Conservation (phyloP, 1,139 yeast genomes). For the Magnusiomyces paraingens region DNA sequence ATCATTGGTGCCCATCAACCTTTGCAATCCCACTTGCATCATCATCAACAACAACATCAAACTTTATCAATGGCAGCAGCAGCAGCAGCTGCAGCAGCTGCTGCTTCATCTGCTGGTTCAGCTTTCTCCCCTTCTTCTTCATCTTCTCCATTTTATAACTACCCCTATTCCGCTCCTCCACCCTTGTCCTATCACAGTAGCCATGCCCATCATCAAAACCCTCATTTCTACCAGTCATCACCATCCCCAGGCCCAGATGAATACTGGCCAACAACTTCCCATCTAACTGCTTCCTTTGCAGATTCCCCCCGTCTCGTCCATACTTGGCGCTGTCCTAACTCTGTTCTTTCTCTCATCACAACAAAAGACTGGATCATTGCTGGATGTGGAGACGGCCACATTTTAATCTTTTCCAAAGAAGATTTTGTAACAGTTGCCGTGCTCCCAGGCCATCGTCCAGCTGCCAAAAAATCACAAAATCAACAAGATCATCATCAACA, state of each 20-base stretch:
- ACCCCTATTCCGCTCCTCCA: constrained; percentile 1
- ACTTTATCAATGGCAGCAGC: no score
- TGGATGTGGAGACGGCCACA: constrained; percentile 90
- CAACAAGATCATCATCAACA: background rate
- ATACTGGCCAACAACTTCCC: constrained; percentile 2
- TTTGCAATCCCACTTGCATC: no score
- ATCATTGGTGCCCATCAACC: no score
- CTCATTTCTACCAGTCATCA: constrained; percentile 6
- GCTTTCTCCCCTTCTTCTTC: background rate
- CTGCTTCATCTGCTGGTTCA: background rate
- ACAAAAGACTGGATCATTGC: constrained; percentile 63
- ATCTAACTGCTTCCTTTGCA: background rate
- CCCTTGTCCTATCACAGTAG: background rate
- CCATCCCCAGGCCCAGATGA: constrained; percentile 6
- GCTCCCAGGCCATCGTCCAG: constrained; percentile 44
- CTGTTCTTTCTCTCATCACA: constrained; percentile 72
- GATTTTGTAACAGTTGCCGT: constrained; percentile 48
- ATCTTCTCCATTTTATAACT: background rate
- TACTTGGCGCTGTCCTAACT: constrained; percentile 66
- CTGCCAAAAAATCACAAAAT: background rate
- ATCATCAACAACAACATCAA: no score
- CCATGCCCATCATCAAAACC: background rate
- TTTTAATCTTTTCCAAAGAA: constrained; percentile 62
- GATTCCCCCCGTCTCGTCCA: constrained; percentile 42
- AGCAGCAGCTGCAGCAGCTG: no score